Evolutionary conservation across 257 asterid species (phyloP).

Genomic region (Sherardia arvensis): DNA sequence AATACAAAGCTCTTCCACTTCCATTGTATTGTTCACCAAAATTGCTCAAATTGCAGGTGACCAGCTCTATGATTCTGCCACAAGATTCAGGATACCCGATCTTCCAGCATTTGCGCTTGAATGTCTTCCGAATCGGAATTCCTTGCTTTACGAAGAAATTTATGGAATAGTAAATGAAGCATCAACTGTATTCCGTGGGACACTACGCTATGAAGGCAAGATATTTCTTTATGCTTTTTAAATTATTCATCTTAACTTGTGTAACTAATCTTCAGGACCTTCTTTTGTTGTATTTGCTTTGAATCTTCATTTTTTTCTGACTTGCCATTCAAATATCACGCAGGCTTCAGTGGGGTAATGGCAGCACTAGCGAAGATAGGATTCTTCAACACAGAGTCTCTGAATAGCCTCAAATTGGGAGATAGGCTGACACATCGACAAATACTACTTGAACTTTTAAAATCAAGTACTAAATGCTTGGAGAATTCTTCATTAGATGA

Average conservation of each 20-base stretch:
- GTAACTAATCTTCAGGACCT: background rate
- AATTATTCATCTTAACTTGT: background rate
- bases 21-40: slow-evolving; percentile 2
- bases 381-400: slow-evolving; percentile 51
- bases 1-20: background rate
- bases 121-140: slow-evolving; percentile 90
- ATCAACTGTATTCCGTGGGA: slow-evolving; percentile 79
- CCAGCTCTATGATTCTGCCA: slow-evolving; percentile 76
- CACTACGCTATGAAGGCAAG: slow-evolving; percentile 90
- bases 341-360: slow-evolving; percentile 91
- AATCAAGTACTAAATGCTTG: slow-evolving; percentile 12
- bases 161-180: slow-evolving; percentile 84
- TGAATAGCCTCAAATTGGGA: slow-evolving; percentile 30
- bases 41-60: slow-evolving; percentile 48
- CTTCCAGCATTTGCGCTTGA: slow-evolving; percentile 94
- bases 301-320: background rate
- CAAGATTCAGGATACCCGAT: slow-evolving; percentile 57
- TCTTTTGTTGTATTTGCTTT: background rate
- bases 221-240: slow-evolving; percentile 7
- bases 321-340: slow-evolving; percentile 7
- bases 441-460: slow-evolving; percentile 43
- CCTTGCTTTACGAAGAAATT: slow-evolving; percentile 73
- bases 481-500: slow-evolving; percentile 32
- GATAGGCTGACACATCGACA: slow-evolving; percentile 38
- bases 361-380: slow-evolving; percentile 77